phyloP scores from a whole-genome alignment of 2,329 filamentous ascomycete genomes.

The Nannizzia gypsea region DNA sequence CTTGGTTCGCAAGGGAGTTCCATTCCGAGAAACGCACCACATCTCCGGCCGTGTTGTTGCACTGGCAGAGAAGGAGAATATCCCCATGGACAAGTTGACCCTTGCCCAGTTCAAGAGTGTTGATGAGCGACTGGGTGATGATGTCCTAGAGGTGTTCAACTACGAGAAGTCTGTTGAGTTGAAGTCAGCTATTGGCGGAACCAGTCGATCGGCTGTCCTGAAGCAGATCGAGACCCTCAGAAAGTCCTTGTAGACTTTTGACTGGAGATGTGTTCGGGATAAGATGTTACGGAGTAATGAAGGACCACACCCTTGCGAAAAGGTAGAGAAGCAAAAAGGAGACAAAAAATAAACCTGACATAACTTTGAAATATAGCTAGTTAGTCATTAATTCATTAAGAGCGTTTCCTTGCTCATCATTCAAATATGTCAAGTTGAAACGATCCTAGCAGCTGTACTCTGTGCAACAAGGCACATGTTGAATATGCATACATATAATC shows the following conservation, averaged over 20 bases:
- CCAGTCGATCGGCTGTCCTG: constrained; percentile 56
- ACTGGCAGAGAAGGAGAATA: constrained; percentile 53
- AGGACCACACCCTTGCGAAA: background rate
- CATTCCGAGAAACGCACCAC: constrained; percentile 71
- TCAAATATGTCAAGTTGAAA: too few species aligned
- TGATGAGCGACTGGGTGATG: constrained; percentile 57
- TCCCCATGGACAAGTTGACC: constrained; percentile 58
- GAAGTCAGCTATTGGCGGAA: constrained; percentile 64
- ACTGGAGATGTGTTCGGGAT: background rate
- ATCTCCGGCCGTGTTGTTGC: constrained; percentile 62
- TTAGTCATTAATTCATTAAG: too few species aligned
- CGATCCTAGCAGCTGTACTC: too few species aligned
- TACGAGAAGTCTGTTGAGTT: constrained; percentile 76
- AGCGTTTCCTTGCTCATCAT: too few species aligned
- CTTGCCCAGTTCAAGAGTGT: constrained; percentile 56
- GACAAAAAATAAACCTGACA: too few species aligned
- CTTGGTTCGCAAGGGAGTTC: constrained; percentile 38
- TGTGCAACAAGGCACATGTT: too few species aligned
- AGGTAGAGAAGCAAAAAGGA: too few species aligned
- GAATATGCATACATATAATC: too few species aligned
- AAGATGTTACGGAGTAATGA: background rate
- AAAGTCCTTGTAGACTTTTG: constrained; percentile 5
- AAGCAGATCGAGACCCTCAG: constrained; percentile 55
- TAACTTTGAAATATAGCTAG: too few species aligned
- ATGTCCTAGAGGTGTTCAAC: constrained; percentile 60